A percentile compares a stretch with the other conserved stretches of the same genome.
Conservation (phyloP, 495 filamentous ascomycete species). For the Neurospora africana region DNA sequence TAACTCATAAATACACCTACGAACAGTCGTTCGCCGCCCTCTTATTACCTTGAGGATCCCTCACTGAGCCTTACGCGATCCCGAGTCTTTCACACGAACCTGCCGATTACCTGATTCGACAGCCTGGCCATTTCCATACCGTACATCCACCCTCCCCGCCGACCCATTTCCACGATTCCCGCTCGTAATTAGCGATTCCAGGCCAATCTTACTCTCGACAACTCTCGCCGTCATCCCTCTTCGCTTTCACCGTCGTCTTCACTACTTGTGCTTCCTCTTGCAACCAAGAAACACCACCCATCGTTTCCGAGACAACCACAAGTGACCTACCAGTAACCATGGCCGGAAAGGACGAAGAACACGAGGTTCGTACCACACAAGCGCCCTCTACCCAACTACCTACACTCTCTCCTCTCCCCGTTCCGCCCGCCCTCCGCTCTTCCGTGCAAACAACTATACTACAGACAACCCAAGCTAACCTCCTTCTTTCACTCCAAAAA, state of each 20-base stretch:
- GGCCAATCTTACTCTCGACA: neutral
- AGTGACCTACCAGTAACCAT: constrained; percentile 24
- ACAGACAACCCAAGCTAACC: neutral
- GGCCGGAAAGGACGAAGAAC: constrained; percentile 33
- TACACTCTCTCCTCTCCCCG: neutral
- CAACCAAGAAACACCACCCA: neutral
- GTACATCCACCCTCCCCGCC: neutral
- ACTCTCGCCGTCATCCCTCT: neutral
- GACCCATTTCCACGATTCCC: neutral
- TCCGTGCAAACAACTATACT: neutral
- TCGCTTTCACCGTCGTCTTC: neutral
- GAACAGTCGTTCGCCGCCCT: neutral
- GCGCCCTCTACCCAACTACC: neutral
- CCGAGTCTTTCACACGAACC: neutral
- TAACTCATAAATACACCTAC: neutral
- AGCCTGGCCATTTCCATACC: neutral
- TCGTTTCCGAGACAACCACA: neutral
- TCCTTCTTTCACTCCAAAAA: neutral
- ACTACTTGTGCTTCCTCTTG: neutral
- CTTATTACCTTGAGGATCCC: neutral
- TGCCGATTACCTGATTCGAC: neutral
- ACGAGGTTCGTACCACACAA: constrained; percentile 22
- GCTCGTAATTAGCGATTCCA: neutral
- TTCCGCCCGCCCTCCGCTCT: neutral
- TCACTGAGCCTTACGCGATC: neutral